Evolutionary conservation across 768 basidiomycete genomes (phyloP).

Genomic region (Hericium alpestre): DNA sequence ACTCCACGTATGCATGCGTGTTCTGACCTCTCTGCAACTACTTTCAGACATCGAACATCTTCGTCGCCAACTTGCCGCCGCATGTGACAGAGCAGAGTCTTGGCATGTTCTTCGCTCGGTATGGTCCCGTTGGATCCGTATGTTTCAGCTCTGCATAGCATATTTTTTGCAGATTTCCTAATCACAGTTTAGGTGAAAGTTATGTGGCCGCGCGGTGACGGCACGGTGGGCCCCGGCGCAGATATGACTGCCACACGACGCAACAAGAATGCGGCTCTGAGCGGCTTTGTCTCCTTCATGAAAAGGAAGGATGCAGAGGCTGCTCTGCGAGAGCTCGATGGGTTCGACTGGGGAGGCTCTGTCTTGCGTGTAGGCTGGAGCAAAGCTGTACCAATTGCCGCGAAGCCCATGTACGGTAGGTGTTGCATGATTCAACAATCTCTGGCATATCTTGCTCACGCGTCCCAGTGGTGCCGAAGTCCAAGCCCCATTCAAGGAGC

Average conservation of each 20-base stretch:
- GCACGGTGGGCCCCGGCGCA: slow-evolving; percentile 51
- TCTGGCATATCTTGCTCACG: neutral
- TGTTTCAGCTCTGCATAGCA: slow-evolving; percentile 15
- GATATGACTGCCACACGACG: slow-evolving; percentile 68
- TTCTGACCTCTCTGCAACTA: neutral
- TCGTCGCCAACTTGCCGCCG: slow-evolving; percentile 86
- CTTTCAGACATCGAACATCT: slow-evolving; percentile 85
- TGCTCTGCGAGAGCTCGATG: slow-evolving; percentile 84
- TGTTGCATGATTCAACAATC: neutral
- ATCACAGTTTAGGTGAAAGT: slow-evolving; percentile 63
- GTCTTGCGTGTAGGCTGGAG: slow-evolving; percentile 90
- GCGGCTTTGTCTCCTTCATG: slow-evolving; percentile 97
- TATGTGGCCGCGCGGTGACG: slow-evolving; percentile 96
- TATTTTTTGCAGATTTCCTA: neutral
- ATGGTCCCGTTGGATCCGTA: slow-evolving; percentile 89
- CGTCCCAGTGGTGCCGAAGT: slow-evolving; percentile 7
- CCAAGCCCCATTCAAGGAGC: slow-evolving; percentile 14
- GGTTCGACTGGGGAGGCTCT: slow-evolving; percentile 89
- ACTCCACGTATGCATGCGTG: neutral
- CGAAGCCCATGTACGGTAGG: slow-evolving; percentile 73
- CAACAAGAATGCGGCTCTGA: slow-evolving; percentile 65
- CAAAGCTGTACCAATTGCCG: slow-evolving; percentile 84
- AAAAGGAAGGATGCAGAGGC: slow-evolving; percentile 82
- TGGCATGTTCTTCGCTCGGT: slow-evolving; percentile 84
- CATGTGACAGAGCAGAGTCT: slow-evolving; percentile 79